Evolutionary conservation across 2,329 filamentous ascomycete genomes (phyloP), one percentile per base, ranked within the genome.

Genomic region (Aspergillus sojae): DNA sequence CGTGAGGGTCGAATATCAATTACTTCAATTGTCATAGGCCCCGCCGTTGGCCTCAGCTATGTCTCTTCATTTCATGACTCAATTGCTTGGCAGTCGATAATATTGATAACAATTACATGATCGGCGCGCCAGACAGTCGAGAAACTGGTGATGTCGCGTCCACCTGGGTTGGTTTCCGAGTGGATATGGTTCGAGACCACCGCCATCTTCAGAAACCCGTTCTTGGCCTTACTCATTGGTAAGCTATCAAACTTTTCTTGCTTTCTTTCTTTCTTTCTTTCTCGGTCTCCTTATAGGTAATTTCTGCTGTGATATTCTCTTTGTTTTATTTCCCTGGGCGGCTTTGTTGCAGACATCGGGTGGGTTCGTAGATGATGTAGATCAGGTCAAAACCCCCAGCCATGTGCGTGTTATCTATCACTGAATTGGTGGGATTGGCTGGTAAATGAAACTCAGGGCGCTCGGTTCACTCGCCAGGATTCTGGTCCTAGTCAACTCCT

Each of bases 331-430:
- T 62, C 43, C 43, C 32, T 56, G 36, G 32, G 43, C 5, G 26
- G 16, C 41, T 58, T 23, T 34, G 48, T 45, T 41, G 46, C 5
- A 50, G 9, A 14, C 6, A 19, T 30, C 46, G 26, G n/a, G 26
- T 50, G 26, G 14, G 21, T 36, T 32, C 26, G 52, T 34, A 34
- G 28, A 21, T 36, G 30, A 19, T n/a, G 19, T 23, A 53, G 28
- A 34, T 9, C 9, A 43, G 32, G 19, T n/a, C 45, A 41, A 41
- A 28, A 23, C 28, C 48, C 14, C 46, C 34, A 30, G 36, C 58
- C 58, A 60, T 60, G 58, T 60, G 58, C 32, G 34, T 53, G 36
- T 21, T 53, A 45, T 60, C 58, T 34, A 41, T 30, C 26, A 32
- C 36, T 21, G 46, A 60, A 60, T 60, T 60, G 58, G 58, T 54